A percentile compares a stretch with the other conserved stretches of the same genome.
These are phyloP conservation scores for Entonaema liquescens DNA, from an alignment of 495 filamentous ascomycete genomes.

Conservation along the genomic window DNA sequence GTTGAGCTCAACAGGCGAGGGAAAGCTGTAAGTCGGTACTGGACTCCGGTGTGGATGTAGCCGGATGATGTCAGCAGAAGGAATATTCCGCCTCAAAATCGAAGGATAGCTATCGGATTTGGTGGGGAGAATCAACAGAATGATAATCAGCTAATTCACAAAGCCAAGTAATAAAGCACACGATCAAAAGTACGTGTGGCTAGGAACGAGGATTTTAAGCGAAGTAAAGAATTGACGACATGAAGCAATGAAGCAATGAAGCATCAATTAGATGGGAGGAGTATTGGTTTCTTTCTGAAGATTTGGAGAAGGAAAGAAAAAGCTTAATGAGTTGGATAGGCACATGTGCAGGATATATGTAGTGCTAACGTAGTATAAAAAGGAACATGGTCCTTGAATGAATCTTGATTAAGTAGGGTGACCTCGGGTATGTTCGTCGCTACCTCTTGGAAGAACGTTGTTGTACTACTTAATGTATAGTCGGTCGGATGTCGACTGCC, in stretches of 20 bases:
- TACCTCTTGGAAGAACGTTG: not conserved
- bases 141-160: not conserved
- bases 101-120: slow-evolving; percentile 22
- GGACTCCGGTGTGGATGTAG: slow-evolving; percentile 6
- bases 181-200: slow-evolving; percentile 10
- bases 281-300: not conserved
- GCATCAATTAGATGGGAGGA: slow-evolving; percentile 11
- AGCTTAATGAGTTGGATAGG: slow-evolving; percentile 3
- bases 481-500: not conserved
- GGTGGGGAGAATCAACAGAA: slow-evolving; percentile 17
- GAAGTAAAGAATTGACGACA: slow-evolving; percentile 11
- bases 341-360: not conserved
- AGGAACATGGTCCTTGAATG: not conserved
- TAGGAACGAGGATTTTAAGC: not conserved
- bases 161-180: slow-evolving; percentile 2
- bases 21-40: slow-evolving; percentile 11
- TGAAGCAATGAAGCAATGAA: slow-evolving; percentile 17
- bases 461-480: not conserved
- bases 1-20: slow-evolving; percentile 43
- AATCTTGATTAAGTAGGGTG: slow-evolving; percentile 1
- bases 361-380: not conserved
- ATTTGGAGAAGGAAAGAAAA: slow-evolving; percentile 1
- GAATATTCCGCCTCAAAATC: slow-evolving; percentile 26
- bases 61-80: slow-evolving; percentile 40
- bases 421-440: slow-evolving; percentile 14